Evolutionary conservation across 2,329 filamentous ascomycete species (phyloP).

Genomic region (Capronia coronata): DNA sequence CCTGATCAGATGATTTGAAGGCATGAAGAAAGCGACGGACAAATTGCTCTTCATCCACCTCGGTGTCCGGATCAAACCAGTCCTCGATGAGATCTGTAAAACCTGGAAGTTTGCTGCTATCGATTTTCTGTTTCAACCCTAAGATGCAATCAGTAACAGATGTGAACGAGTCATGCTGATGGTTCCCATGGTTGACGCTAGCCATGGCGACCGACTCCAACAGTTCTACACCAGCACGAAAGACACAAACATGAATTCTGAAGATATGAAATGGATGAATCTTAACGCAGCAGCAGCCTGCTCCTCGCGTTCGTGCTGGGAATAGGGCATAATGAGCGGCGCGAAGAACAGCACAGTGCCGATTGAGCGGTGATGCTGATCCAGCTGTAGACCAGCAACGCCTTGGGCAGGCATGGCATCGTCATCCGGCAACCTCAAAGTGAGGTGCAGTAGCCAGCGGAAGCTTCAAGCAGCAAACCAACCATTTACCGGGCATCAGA

Average conservation of each 20-base stretch:
- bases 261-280: not conserved
- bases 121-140: conserved; percentile 15
- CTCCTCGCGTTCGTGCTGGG: not conserved
- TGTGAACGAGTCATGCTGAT: conserved; percentile 14
- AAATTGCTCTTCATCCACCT: conserved; percentile 22
- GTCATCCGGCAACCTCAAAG: not conserved
- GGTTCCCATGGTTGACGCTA: conserved; percentile 13
- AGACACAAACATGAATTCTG: not conserved
- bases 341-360: not conserved
- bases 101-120: conserved; percentile 19
- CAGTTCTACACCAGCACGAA: conserved; percentile 1
- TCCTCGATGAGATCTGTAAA: conserved; percentile 17
- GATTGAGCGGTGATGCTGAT: conserved; percentile 14
- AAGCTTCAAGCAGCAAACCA: not conserved
- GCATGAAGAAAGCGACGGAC: conserved; percentile 18
- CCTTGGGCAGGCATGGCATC: not conserved
- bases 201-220: conserved; percentile 11
- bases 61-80: conserved; percentile 19
- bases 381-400: conserved; percentile 1
- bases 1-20: conserved; percentile 19
- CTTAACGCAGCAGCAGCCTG: not conserved
- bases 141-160: conserved; percentile 24
- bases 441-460: conserved; percentile 10
- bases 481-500: conserved; percentile 1
- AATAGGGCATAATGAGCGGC: not conserved